A percentile compares a stretch with the other conserved stretches of the same genome.
These are phyloP conservation scores for Chalciporus sp. DNA, from an alignment of 1,284 basidiomycete species.

Conservation along the genomic window DNA sequence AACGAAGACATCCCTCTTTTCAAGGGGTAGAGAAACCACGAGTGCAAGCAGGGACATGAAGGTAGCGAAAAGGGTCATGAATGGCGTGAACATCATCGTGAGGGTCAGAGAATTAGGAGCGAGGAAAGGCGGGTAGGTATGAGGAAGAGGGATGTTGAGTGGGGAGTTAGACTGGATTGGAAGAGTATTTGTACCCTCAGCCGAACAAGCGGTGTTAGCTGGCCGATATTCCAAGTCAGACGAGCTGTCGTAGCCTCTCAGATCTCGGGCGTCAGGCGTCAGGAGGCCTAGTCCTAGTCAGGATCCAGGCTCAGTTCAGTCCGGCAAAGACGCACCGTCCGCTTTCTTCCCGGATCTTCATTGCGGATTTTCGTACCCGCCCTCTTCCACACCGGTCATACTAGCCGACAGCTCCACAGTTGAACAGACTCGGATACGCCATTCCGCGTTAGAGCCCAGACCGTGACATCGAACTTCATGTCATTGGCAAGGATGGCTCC, in stretches of 20 bases:
- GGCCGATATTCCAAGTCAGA: not conserved
- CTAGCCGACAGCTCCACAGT: not conserved
- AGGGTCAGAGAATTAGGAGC: not conserved
- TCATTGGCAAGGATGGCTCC: no score
- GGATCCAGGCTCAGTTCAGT: no score
- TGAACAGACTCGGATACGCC: not conserved
- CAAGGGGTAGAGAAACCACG: slow-evolving; percentile 15
- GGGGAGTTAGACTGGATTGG: not conserved
- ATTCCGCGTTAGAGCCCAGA: not conserved
- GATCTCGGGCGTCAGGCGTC: no score
- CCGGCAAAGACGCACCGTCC: not conserved
- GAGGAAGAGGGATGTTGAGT: not conserved
- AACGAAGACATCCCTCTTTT: slow-evolving; percentile 39
- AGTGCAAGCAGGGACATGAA: slow-evolving; percentile 18
- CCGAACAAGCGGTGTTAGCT: not conserved
- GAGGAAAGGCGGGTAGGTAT: not conserved
- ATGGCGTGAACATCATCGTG: slow-evolving; percentile 10
- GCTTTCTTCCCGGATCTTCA: not conserved
- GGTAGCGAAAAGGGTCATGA: slow-evolving; percentile 15
- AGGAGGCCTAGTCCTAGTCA: no score
- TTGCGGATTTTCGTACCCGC: not conserved
- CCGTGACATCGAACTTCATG: no score
- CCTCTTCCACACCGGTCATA: not conserved
- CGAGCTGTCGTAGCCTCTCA: not conserved
- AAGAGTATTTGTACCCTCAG: slow-evolving; percentile 7